Percentiles rank a stretch among this genome's conserved stretches.
These are phyloP conservation scores for Vitis cinerea DNA, from an alignment of 164 flowering plant species.

Conservation along the genomic window DNA sequence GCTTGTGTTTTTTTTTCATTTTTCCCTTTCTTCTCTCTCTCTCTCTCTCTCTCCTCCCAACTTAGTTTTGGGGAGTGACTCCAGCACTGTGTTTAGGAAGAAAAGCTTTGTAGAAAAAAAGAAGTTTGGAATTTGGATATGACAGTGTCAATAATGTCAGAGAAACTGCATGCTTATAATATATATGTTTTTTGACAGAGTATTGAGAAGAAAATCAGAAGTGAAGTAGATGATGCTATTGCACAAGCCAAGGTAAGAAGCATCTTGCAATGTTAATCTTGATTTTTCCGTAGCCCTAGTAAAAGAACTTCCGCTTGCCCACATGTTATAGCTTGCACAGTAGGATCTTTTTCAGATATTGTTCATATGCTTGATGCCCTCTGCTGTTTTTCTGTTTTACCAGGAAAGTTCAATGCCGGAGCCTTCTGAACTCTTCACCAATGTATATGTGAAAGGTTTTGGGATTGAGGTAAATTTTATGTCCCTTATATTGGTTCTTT, in stretches of 20 bases:
- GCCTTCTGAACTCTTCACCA: slow-evolving; percentile 78
- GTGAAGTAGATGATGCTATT: slow-evolving; percentile 93
- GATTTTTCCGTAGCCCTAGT: neutral
- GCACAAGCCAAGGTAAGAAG: slow-evolving; percentile 86
- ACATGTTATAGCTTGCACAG: too few species aligned
- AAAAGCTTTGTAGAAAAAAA: too few species aligned
- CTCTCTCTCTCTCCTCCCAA: too few species aligned
- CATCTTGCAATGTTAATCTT: neutral
- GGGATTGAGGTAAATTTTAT: slow-evolving; percentile 69
- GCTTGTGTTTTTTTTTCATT: neutral
- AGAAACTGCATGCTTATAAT: neutral
- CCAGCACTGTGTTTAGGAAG: too few species aligned
- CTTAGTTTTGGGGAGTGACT: too few species aligned
- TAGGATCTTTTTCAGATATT: too few species aligned
- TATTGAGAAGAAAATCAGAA: slow-evolving; percentile 79
- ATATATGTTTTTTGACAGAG: slow-evolving; percentile 44
- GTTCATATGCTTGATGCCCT: neutral
- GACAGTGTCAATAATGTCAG: neutral
- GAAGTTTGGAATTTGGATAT: neutral
- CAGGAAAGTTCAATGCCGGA: slow-evolving; percentile 97
- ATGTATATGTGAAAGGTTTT: slow-evolving; percentile 76
- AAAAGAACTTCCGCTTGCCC: too few species aligned
- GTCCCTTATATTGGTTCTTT: neutral
- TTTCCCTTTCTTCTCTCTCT: neutral
- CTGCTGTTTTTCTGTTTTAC: slow-evolving; percentile 3